phyloP scores from a whole-genome alignment of 148 eudicot species.

The Camellia sinensis region DNA sequence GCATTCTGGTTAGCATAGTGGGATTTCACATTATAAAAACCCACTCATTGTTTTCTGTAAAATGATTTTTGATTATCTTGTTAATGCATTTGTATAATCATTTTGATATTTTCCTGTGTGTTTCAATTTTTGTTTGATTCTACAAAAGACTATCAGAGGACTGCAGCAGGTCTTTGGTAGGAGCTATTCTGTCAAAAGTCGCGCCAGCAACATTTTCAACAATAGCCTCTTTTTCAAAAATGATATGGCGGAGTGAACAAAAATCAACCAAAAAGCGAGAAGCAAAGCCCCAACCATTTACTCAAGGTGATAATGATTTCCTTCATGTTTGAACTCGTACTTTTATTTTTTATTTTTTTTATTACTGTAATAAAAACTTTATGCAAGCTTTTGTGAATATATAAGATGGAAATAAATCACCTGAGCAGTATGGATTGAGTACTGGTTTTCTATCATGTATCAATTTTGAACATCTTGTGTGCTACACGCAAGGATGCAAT shows the following conservation, averaged over 20 bases:
- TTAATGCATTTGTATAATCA: not conserved
- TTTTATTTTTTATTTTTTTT: no score
- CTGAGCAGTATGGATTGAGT: not conserved
- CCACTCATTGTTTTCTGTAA: not conserved
- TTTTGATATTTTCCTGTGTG: not conserved
- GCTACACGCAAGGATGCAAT: not conserved
- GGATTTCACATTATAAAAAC: not conserved
- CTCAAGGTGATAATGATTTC: constrained; percentile 53
- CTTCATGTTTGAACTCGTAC: not conserved
- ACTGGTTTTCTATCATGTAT: not conserved
- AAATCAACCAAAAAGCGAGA: constrained; percentile 53
- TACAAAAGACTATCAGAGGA: constrained; percentile 81
- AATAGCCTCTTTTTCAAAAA: constrained; percentile 73
- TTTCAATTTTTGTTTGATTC: constrained; percentile 13
- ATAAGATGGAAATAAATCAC: not conserved
- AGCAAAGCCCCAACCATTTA: constrained; percentile 80
- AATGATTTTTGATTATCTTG: not conserved
- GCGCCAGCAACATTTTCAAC: constrained; percentile 94
- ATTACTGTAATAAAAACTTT: no score
- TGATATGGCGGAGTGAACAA: constrained; percentile 77
- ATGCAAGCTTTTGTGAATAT: not conserved
- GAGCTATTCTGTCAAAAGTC: constrained; percentile 87
- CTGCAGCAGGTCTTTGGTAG: constrained; percentile 78
- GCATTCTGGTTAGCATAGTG: constrained; percentile 65
- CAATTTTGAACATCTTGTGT: not conserved